Percentiles rank a stretch among this genome's conserved stretches.
These are phyloP conservation scores for Ramaria sp. DNA, from an alignment of 768 basidiomycete species.

Conservation along the genomic window DNA sequence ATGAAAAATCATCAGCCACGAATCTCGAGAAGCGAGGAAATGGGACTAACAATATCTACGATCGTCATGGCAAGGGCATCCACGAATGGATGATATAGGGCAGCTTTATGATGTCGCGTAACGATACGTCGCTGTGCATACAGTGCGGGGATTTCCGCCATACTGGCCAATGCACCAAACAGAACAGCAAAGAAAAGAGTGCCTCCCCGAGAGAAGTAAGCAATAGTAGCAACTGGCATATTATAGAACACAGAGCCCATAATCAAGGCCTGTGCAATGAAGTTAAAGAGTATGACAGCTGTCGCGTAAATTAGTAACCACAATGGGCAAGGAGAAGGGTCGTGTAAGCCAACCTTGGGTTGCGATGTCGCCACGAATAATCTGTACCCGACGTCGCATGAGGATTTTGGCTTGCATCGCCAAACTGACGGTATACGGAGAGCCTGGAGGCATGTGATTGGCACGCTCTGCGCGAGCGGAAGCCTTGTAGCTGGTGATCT, in stretches of 20 bases:
- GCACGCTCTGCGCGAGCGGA: conserved; percentile 45
- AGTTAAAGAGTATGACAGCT: conserved; percentile 36
- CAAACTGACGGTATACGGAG: conserved; percentile 34
- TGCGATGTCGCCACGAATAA: conserved; percentile 30
- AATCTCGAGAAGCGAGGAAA: not conserved
- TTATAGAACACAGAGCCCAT: conserved; percentile 59
- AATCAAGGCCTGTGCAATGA: conserved; percentile 34
- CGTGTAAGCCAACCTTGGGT: conserved; percentile 26
- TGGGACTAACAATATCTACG: conserved; percentile 33
- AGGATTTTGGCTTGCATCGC: conserved; percentile 36
- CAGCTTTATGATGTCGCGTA: conserved; percentile 43
- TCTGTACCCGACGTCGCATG: conserved; percentile 35
- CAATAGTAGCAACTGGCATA: conserved; percentile 41
- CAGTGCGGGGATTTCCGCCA: conserved; percentile 52
- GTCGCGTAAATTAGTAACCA: conserved; percentile 12
- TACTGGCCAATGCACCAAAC: conserved; percentile 44
- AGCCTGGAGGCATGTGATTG: conserved; percentile 28
- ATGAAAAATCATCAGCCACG: not conserved
- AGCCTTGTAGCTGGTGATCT: conserved; percentile 32
- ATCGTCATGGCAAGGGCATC: conserved; percentile 46
- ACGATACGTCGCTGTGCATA: conserved; percentile 54
- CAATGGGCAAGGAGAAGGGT: conserved; percentile 12
- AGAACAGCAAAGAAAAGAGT: conserved; percentile 67
- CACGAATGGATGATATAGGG: conserved; percentile 58
- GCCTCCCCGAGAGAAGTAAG: conserved; percentile 70